These are phyloP conservation scores for Fusarium tricinctum DNA, from an alignment of 2,329 filamentous ascomycete genomes.

Conservation along the genomic window DNA sequence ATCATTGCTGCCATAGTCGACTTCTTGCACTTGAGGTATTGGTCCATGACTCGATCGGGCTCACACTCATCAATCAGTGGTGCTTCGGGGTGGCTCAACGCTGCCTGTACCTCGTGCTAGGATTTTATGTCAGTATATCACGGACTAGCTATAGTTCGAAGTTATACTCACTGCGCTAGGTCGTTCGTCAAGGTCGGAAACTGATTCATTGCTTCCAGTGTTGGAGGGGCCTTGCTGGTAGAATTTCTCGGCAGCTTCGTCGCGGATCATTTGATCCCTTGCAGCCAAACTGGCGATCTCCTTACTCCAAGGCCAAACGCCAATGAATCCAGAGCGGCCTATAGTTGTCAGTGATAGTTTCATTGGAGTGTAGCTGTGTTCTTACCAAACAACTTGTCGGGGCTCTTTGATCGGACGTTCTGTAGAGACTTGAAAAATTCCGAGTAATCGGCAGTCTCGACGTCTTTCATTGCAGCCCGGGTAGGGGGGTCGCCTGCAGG, in stretches of 20 bases:
- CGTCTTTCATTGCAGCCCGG: background rate
- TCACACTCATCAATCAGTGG: background rate
- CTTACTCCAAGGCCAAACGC: slow-evolving; percentile 3
- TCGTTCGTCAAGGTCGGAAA: background rate
- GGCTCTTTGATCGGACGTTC: slow-evolving; percentile 5
- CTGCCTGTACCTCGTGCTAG: slow-evolving; percentile 4
- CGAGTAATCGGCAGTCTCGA: background rate
- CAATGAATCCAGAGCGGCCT: background rate
- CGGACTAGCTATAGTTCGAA: background rate
- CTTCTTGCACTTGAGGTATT: background rate
- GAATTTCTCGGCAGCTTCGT: background rate
- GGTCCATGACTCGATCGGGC: background rate
- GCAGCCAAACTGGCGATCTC: background rate
- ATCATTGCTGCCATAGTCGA: background rate
- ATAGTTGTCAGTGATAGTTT: slow-evolving; percentile 1
- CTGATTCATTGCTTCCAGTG: background rate
- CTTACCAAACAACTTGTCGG: slow-evolving; percentile 12
- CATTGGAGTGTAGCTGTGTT: background rate
- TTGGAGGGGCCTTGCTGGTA: background rate
- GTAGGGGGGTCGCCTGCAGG: background rate
- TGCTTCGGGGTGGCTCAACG: slow-evolving; percentile 1
- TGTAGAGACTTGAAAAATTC: slow-evolving; percentile 5
- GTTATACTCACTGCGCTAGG: slow-evolving; percentile 7
- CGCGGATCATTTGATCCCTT: background rate
- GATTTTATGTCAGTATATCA: slow-evolving; percentile 3